A percentile compares a stretch with the other conserved stretches of the same genome.
Conservation (phyloP, 495 filamentous ascomycete species). For the Rhypophila decipiens region DNA sequence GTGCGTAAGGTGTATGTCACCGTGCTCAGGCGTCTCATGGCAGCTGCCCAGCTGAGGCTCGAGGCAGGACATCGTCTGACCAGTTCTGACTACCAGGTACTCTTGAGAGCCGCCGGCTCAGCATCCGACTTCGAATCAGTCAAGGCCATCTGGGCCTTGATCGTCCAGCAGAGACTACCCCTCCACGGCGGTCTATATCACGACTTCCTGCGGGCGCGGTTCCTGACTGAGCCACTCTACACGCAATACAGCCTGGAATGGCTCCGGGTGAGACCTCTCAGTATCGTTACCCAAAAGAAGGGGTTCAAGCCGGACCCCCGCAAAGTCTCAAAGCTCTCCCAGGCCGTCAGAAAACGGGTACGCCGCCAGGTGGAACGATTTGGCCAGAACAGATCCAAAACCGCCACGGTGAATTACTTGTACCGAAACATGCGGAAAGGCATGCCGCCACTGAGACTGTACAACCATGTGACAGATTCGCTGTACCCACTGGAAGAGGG, state of each 20-base stretch:
- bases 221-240: constrained; percentile 31
- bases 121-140: constrained; percentile 16
- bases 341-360: background rate
- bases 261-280: constrained; percentile 23
- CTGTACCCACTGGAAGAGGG: constrained; percentile 28
- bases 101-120: constrained; percentile 31
- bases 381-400: constrained; percentile 19
- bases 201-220: constrained; percentile 31
- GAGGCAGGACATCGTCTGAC: constrained; percentile 14
- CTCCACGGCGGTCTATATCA: background rate
- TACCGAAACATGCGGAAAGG: constrained; percentile 19
- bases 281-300: constrained; percentile 15
- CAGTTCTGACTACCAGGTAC: constrained; percentile 23
- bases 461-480: background rate
- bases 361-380: constrained; percentile 6
- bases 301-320: background rate
- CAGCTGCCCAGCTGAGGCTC: constrained; percentile 16
- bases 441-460: constrained; percentile 6
- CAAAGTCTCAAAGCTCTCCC: background rate
- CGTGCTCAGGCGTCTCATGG: constrained; percentile 15
- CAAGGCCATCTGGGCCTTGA: constrained; percentile 17
- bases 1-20: constrained; percentile 19
- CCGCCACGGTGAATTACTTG: constrained; percentile 18
- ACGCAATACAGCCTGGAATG: constrained; percentile 21
- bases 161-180: constrained; percentile 1